A percentile compares a stretch with the other conserved stretches of the same genome.
Conservation (phyloP, 148 eudicot species). For the Suaeda aralocaspica region DNA sequence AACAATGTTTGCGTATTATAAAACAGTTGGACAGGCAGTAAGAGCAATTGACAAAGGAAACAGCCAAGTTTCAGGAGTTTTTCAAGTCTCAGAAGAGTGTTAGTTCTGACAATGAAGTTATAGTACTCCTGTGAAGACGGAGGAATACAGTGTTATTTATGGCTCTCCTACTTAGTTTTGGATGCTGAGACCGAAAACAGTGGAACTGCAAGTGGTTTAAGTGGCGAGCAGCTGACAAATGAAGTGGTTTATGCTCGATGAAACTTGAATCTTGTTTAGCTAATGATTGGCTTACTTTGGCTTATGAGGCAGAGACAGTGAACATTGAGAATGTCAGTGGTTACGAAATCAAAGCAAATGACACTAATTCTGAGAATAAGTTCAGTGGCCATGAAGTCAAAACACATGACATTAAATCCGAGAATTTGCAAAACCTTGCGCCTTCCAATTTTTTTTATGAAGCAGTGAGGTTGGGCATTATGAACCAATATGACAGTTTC, state of each 20-base stretch:
- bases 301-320: not conserved
- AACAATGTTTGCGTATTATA: constrained; percentile 23
- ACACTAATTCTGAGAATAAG: no score
- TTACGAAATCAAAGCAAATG: not conserved
- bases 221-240: constrained; percentile 6
- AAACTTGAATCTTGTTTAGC: not conserved
- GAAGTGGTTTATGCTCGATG: not conserved
- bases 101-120: not conserved
- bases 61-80: no score
- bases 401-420: not conserved
- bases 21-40: constrained; percentile 27
- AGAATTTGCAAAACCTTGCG: not conserved
- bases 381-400: no score
- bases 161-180: constrained; percentile 27
- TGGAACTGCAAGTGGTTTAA: not conserved
- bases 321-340: not conserved
- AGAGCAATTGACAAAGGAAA: no score
- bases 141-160: constrained; percentile 7
- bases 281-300: not conserved
- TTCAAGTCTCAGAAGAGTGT: not conserved
- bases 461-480: constrained; percentile 19
- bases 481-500: constrained; percentile 23
- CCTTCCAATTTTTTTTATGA: constrained; percentile 8
- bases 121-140: not conserved
- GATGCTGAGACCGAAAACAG: constrained; percentile 13